These are phyloP conservation scores for Fusarium transvaalense DNA, from an alignment of 2,329 filamentous ascomycete genomes.

Conservation along the genomic window DNA sequence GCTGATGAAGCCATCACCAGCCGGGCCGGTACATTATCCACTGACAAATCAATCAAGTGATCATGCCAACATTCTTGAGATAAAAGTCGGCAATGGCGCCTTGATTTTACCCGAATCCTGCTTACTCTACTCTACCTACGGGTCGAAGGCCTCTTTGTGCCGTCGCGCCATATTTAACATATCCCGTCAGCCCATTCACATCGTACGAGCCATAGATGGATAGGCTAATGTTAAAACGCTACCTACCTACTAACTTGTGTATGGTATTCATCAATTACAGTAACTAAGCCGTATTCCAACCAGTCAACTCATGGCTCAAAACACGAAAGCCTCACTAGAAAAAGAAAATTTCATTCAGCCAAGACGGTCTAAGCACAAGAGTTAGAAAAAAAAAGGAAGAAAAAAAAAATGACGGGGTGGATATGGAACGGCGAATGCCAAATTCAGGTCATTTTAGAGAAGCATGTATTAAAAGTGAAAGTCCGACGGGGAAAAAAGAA, in stretches of 20 bases:
- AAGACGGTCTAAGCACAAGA: slow-evolving; percentile 8
- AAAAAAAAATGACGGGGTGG: not conserved
- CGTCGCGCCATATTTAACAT: not conserved
- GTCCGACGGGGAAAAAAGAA: not conserved
- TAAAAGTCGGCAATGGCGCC: slow-evolving; percentile 2
- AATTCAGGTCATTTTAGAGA: not conserved
- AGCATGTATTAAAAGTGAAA: not conserved
- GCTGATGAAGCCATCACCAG: slow-evolving; percentile 30
- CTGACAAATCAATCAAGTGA: not conserved
- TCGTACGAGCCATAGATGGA: slow-evolving; percentile 4
- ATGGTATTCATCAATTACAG: not conserved
- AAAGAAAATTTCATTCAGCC: not conserved
- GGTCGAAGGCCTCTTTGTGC: not conserved
- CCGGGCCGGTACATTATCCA: not conserved
- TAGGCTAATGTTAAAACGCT: not conserved
- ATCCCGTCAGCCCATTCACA: not conserved
- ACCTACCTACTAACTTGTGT: too few relatives aligned
- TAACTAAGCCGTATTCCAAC: slow-evolving; percentile 10
- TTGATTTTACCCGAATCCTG: not conserved
- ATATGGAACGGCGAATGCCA: slow-evolving; percentile 6
- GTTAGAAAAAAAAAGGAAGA: not conserved
- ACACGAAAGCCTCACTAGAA: not conserved
- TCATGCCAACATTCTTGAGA: not conserved
- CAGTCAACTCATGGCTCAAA: not conserved
- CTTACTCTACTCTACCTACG: not conserved